These are phyloP conservation scores for Tardiomyces depauwii DNA, from an alignment of 1,139 yeast species.

Conservation along the genomic window DNA sequence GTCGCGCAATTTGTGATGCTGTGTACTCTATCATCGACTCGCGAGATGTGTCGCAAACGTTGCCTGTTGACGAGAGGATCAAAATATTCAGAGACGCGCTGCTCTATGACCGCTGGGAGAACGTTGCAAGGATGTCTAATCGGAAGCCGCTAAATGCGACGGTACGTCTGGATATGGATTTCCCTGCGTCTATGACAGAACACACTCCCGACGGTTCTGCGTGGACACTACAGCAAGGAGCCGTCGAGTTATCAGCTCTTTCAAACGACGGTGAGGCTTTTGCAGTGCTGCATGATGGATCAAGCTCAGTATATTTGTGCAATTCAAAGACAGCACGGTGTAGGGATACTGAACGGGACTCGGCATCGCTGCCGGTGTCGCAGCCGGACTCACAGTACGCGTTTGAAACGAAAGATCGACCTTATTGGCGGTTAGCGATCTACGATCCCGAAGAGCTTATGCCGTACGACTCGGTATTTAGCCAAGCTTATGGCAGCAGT, in stretches of 20 bases:
- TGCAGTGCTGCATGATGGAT: neutral
- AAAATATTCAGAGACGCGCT: conserved; percentile 30
- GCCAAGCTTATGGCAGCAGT: neutral
- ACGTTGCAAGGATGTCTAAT: neutral
- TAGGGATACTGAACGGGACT: neutral
- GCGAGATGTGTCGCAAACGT: conserved; percentile 41
- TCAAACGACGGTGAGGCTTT: neutral
- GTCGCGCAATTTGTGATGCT: conserved; percentile 49
- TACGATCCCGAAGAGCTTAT: neutral
- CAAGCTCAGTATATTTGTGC: neutral
- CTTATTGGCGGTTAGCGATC: neutral
- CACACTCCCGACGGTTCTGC: conserved; percentile 2
- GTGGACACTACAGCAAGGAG: conserved; percentile 1
- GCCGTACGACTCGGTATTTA: neutral
- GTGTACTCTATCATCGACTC: conserved; percentile 51
- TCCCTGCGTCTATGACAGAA: neutral
- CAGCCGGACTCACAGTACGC: neutral
- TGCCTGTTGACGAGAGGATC: conserved; percentile 45
- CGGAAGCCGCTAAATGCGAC: neutral
- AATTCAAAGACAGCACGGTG: neutral
- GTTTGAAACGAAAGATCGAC: neutral
- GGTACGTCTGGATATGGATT: conserved; percentile 2
- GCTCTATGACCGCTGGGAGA: neutral
- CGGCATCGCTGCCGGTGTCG: neutral
- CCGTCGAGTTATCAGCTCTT: neutral